Evolutionary conservation across 192 early-diverging fungal species (phyloP).

Genomic region (Anaeromyces robustus): DNA sequence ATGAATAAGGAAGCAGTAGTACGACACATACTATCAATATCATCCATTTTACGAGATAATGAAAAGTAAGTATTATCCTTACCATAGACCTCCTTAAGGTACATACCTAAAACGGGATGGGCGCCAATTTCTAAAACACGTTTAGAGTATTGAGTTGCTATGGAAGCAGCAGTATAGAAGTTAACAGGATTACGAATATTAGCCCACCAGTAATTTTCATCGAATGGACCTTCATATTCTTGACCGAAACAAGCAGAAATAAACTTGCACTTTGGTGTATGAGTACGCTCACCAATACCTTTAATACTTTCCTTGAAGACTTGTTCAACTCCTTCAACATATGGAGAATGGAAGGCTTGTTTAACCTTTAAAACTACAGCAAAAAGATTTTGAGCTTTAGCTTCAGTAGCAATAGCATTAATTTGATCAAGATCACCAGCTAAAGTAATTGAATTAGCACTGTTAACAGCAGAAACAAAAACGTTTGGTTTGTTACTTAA

Average conservation of each 20-base stretch:
- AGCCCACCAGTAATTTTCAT: not conserved
- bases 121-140: not conserved
- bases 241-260: not conserved
- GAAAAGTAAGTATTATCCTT: not conserved
- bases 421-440: slow-evolving; percentile 6
- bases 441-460: slow-evolving; percentile 12
- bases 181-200: not conserved
- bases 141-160: not conserved
- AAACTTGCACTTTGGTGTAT: not conserved
- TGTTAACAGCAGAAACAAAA: slow-evolving; percentile 13
- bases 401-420: slow-evolving; percentile 9
- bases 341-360: slow-evolving; percentile 15
- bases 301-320: not conserved
- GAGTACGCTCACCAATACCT: not conserved
- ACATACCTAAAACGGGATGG: not conserved
- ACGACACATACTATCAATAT: not conserved
- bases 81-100: not conserved
- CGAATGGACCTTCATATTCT: not conserved
- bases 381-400: slow-evolving; percentile 11
- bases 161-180: not conserved
- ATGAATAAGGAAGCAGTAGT: not conserved
- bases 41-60: not conserved
- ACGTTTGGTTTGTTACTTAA: slow-evolving; percentile 5
- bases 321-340: slow-evolving; percentile 4
- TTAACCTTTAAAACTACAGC: slow-evolving; percentile 12